These are phyloP conservation scores for Yamadazyma taylorii DNA, from an alignment of 1,139 yeast genomes.

Conservation along the genomic window DNA sequence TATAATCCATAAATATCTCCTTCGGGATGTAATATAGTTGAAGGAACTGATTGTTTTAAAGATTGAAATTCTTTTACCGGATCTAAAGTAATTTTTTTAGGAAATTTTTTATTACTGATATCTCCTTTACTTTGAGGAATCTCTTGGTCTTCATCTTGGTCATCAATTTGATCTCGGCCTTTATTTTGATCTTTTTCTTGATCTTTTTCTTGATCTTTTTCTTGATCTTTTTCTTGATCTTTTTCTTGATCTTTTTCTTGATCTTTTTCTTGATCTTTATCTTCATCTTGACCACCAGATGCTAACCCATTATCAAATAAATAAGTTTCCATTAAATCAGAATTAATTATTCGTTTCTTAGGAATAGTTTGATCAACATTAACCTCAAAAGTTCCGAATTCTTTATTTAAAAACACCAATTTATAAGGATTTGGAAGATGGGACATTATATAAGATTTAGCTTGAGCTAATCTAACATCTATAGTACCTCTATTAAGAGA, in stretches of 20 bases:
- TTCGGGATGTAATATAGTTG: slow-evolving; percentile 10
- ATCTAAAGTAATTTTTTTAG: slow-evolving; percentile 16
- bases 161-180: no score
- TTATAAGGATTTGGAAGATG: slow-evolving; percentile 26
- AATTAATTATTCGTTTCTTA: slow-evolving; percentile 24
- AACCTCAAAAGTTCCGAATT: slow-evolving; percentile 29
- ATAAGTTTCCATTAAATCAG: slow-evolving; percentile 25
- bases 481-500: slow-evolving; percentile 22
- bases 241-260: no score
- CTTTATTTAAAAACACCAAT: slow-evolving; percentile 24
- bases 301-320: slow-evolving; percentile 15
- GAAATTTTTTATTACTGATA: slow-evolving; percentile 10
- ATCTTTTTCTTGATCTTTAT: no score
- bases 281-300: no score
- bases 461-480: slow-evolving; percentile 25
- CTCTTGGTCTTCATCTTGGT: no score
- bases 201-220: no score
- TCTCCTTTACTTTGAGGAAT: no score
- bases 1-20: slow-evolving; percentile 23
- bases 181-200: no score
- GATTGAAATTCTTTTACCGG: slow-evolving; percentile 20
- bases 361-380: slow-evolving; percentile 17
- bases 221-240: no score
- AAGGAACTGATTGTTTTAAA: slow-evolving; percentile 12
- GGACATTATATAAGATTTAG: slow-evolving; percentile 25